Base-by-base conservation (phyloP, 495 filamentous ascomycete genomes). In the Thozetella sp. region DNA sequence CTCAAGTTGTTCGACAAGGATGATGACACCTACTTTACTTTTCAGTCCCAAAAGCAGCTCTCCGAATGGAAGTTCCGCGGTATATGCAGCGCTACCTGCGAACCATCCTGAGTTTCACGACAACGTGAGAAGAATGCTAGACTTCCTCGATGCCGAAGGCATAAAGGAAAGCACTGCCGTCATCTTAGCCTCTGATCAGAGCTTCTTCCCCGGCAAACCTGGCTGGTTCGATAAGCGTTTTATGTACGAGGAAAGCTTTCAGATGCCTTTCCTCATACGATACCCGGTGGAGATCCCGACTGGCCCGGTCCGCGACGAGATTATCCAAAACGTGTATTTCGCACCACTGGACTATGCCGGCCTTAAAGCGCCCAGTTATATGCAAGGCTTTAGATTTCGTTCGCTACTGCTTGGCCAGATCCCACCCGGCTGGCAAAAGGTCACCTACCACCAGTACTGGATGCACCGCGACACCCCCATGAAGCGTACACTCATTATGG, bases 221-320 rank as follows among this genome's bases (percentile, higher is more conserved):
- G 77, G 76, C 51, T 80, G 76, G 77, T 78, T 80, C 57, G 77
- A 79, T 50, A 80, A 80, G 63, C 70, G 77, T 2, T 76, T 80
- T 65, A 76, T 80, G 64, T 80, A 79, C 67, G 77, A 80, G 56
- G 70, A 79, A 60, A 69, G 65, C 15, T 80, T 80, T 61, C 73
- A 80, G 54, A 80, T 80, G 77, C 76, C 76, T 2, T 78, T 80
- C 48, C 61, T 78, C 1, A 71, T 76, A 43, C 68, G 71, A 22
- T 78, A 76, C 48, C 77, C 77, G 13, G 45, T 25, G 15, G 62
- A 69, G 34, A 78, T 80, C 22, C 11, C 52, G 9, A 51, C 71
- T 0, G 71, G 69, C 1, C 67, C 51, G 20, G 55, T 77, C 6
- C 72, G 68, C 62, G 62, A 73, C 43, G 76, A 76, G 40, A 78